Evolutionary conservation across 805 yeast genomes (phyloP).

Genomic region (Dipodascus geniculatus): DNA sequence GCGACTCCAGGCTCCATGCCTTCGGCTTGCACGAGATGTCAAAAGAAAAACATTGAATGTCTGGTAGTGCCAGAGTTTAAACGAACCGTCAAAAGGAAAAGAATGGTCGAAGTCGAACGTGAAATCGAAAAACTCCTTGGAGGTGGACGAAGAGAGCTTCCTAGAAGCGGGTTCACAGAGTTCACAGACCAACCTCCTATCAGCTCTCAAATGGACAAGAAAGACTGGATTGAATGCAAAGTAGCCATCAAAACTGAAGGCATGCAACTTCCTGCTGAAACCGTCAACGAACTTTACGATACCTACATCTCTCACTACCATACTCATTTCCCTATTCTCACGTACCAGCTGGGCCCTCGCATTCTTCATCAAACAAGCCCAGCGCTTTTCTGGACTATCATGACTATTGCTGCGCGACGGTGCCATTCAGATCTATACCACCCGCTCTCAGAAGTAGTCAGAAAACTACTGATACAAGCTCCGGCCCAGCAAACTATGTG

Average conservation of each 20-base stretch:
- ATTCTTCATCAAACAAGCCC: slow-evolving; percentile 70
- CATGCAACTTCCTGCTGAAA: slow-evolving; percentile 46
- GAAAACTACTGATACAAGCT: background rate
- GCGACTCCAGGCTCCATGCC: slow-evolving; percentile 26
- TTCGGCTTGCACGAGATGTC: slow-evolving; percentile 57
- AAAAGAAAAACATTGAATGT: slow-evolving; percentile 60
- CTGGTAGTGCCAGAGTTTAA: slow-evolving; percentile 70
- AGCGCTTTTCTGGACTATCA: slow-evolving; percentile 88
- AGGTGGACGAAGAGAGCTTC: background rate
- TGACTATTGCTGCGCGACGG: slow-evolving; percentile 73
- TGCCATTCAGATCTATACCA: slow-evolving; percentile 24
- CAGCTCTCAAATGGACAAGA: slow-evolving; percentile 1
- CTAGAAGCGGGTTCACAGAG: background rate
- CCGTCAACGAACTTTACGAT: slow-evolving; percentile 47
- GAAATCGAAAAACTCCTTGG: slow-evolving; percentile 17
- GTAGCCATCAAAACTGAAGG: slow-evolving; percentile 42
- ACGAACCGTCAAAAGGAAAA: slow-evolving; percentile 69
- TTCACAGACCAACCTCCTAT: background rate
- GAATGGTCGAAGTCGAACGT: slow-evolving; percentile 39
- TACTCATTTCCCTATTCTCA: slow-evolving; percentile 78
- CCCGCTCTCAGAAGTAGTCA: background rate
- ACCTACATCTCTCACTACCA: slow-evolving; percentile 76
- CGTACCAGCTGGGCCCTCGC: slow-evolving; percentile 71
- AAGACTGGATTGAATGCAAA: slow-evolving; percentile 34
- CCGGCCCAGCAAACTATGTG: slow-evolving; percentile 44